A percentile compares a stretch with the other conserved stretches of the same genome.
Evolutionary conservation across 1,284 basidiomycete genomes (phyloP).

Genomic region (Malassezia furfur): DNA sequence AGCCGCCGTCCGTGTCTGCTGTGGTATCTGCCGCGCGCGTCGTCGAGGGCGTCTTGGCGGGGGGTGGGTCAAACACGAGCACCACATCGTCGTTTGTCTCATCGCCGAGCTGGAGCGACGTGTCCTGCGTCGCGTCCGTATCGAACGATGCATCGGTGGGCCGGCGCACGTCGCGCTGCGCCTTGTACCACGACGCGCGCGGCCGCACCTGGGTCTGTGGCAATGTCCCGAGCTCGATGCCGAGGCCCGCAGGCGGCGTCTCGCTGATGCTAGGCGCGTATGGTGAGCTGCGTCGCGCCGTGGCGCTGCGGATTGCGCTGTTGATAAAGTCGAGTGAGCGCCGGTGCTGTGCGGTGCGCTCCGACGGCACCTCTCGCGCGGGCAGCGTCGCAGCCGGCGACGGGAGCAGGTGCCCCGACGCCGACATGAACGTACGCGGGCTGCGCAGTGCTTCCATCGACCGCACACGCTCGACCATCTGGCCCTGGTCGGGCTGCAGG

Average conservation of each 20-base stretch:
- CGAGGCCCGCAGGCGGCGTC: conserved; percentile 30
- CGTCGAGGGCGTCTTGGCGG: neutral
- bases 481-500: conserved; percentile 5
- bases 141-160: neutral
- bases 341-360: conserved; percentile 30
- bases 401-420: conserved; percentile 3
- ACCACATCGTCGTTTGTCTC: conserved; percentile 16
- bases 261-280: conserved; percentile 1
- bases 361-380: neutral
- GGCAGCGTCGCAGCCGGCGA: neutral
- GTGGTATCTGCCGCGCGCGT: neutral
- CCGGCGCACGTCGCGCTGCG: neutral
- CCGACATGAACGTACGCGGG: conserved; percentile 17
- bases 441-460: conserved; percentile 37
- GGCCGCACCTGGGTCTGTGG: neutral
- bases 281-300: conserved; percentile 28
- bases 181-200: conserved; percentile 1
- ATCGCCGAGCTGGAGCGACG: conserved; percentile 13
- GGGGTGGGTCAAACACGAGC: conserved; percentile 3
- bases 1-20: neutral
- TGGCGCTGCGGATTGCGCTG: conserved; percentile 46
- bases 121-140: neutral
- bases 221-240: conserved; percentile 24
- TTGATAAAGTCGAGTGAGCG: conserved; percentile 48
- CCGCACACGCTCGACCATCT: conserved; percentile 33